These are phyloP conservation scores for Aureobasidium sp. DNA, from an alignment of 2,329 filamentous ascomycete species.

Conservation along the genomic window DNA sequence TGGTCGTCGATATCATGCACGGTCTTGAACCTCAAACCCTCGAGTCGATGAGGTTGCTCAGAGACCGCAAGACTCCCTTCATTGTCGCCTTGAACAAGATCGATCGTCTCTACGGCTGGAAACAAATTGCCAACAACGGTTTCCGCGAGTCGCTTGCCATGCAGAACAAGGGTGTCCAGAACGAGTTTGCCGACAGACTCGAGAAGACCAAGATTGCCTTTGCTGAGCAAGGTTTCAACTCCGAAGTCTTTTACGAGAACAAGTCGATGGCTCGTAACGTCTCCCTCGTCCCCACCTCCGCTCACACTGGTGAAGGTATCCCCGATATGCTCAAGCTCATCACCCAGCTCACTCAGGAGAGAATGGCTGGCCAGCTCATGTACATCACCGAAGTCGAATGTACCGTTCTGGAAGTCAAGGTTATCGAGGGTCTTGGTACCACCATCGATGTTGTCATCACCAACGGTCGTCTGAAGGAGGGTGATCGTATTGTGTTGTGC, in stretches of 20 bases:
- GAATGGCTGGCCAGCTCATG: constrained; percentile 96
- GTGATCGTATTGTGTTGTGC: constrained; percentile 89
- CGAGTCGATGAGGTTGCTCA: constrained; percentile 90
- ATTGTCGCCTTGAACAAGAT: constrained; percentile 99
- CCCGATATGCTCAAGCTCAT: constrained; percentile 98
- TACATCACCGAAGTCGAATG: constrained; percentile 97
- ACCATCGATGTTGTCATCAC: constrained; percentile 96
- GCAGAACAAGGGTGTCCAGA: constrained; percentile 88
- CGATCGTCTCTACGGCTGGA: constrained; percentile 98
- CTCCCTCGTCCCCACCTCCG: constrained; percentile 94
- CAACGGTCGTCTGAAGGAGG: constrained; percentile 90
- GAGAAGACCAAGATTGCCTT: constrained; percentile 90
- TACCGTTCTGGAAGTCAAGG: constrained; percentile 97
- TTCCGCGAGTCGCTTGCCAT: constrained; percentile 87
- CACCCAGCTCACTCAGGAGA: constrained; percentile 84
- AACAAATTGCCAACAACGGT: constrained; percentile 96
- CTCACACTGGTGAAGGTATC: constrained; percentile 97
- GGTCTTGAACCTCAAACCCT: constrained; percentile 94
- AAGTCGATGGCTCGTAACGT: constrained; percentile 93
- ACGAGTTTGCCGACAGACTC: constrained; percentile 86
- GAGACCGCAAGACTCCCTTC: constrained; percentile 93
- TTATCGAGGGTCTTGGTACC: constrained; percentile 96
- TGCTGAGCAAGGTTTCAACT: constrained; percentile 94
- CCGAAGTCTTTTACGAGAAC: constrained; percentile 95
- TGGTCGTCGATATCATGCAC: constrained; percentile 99